phyloP scores from a whole-genome alignment of 164 flowering plant species.

The Saururus chinensis region DNA sequence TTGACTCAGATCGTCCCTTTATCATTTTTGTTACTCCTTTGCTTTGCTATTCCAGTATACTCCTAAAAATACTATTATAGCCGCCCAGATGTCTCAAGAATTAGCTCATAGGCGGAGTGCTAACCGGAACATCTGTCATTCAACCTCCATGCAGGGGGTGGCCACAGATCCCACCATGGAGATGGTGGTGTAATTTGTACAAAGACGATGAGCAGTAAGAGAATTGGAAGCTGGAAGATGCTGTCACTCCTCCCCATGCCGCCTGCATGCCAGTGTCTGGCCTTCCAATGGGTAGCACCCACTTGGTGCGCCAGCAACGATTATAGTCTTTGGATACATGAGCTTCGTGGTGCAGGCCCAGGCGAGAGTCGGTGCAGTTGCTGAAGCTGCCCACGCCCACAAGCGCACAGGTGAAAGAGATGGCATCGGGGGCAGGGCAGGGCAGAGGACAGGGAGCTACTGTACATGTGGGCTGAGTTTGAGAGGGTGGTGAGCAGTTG shows the following conservation, averaged over 20 bases:
- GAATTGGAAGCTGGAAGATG: constrained; percentile 3
- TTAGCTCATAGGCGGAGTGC: constrained; percentile 2
- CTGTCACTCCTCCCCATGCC: constrained; percentile 15
- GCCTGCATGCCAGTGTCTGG: constrained; percentile 19
- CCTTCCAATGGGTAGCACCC: constrained; percentile 24
- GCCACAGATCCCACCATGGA: constrained; percentile 15
- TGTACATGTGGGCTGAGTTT: constrained; percentile 70
- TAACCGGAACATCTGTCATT: constrained; percentile 26
- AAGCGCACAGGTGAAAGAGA: constrained; percentile 55
- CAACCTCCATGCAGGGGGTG: constrained; percentile 19
- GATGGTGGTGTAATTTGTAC: background rate
- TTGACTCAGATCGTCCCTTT: no score
- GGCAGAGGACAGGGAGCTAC: constrained; percentile 53
- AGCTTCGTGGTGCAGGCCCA: constrained; percentile 69
- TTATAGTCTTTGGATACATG: constrained; percentile 74
- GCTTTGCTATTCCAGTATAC: background rate
- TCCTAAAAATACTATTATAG: no score
- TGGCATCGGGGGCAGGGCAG: constrained; percentile 39
- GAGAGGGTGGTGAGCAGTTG: constrained; percentile 58
- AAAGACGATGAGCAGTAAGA: background rate
- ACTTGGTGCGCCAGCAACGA: constrained; percentile 64
- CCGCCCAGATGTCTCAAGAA: background rate
- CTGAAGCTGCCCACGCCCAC: constrained; percentile 73
- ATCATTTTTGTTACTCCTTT: no score
- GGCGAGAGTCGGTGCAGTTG: constrained; percentile 48